Base-by-base conservation (phyloP, 2,329 filamentous ascomycete species). In the Hymenoscyphus infarciens region DNA sequence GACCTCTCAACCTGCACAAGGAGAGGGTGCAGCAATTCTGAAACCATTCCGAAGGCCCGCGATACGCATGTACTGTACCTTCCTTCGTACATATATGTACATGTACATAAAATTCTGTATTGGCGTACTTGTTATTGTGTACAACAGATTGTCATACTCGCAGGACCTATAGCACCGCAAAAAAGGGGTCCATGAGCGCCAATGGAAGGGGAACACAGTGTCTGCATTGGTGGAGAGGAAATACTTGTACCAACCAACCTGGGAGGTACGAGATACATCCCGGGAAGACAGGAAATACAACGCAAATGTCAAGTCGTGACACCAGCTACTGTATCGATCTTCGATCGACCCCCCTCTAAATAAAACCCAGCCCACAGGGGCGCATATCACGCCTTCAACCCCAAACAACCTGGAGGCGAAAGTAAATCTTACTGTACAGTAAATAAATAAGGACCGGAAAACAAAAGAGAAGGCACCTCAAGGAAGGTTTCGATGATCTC, bases 21-120 rank as follows among this genome's bases (percentile, higher is more conserved):
- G 11, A 2, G 16, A 22, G n/a, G 10, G 19, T 19, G 19, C 42
- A 22, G 35, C 38, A 61, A 49, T 53, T n/a, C 38, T 62, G 61
- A 59, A 62, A 62, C 61, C 19, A 19, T 54, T 19, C 29, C 56
- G 56, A 52, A 2, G 25, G n/a, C 19, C 45, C 45, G 45, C 31
- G 61, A 62, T 59, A 38, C 55, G 60, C 42, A 56, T 53, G 42
- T 59, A 19, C 42, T n/a, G n/a, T n/a, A n/a, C n/a, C n/a, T n/a
- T n/a, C n/a, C 38, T 27, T 35, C 29, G 56, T 35, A 16, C 56
- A 7, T 35, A 7, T 49, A 22, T 16, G 56, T 35, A 16, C 56
- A 7, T 35, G 16, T 49, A 22, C 19, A 25, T 22, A 7, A 10
- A 52, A 52, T 19, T 52, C 10, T 25, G 19, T 52, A 52, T 45